phyloP scores from a whole-genome alignment of 352 stramenopile genomes.

The Phytophthora uliginosa region DNA sequence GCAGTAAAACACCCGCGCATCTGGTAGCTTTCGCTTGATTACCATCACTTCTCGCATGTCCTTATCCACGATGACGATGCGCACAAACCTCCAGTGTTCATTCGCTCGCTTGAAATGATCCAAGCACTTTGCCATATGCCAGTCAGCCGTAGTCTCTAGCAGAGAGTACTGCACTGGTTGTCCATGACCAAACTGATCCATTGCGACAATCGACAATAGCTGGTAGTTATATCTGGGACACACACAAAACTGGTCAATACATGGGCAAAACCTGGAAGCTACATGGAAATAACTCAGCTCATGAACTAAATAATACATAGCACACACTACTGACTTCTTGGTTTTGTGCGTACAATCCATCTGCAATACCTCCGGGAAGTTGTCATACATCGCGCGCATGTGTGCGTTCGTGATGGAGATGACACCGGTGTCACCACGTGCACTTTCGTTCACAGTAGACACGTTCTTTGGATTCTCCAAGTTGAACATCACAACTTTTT shows the following conservation, averaged over 20 bases:
- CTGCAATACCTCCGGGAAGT: slow-evolving; percentile 13
- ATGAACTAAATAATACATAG: neutral
- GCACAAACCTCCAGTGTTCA: slow-evolving; percentile 8
- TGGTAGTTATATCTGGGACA: slow-evolving; percentile 15
- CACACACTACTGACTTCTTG: slow-evolving; percentile 7
- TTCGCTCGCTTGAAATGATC: slow-evolving; percentile 13
- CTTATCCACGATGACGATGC: slow-evolving; percentile 4
- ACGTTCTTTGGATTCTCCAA: slow-evolving; percentile 2
- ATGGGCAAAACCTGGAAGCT: neutral
- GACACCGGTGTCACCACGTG: slow-evolving; percentile 11
- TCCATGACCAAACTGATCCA: slow-evolving; percentile 14
- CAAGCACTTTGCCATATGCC: slow-evolving; percentile 8
- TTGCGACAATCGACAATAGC: neutral
- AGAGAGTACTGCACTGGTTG: slow-evolving; percentile 19
- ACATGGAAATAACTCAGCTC: neutral
- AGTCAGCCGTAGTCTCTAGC: slow-evolving; percentile 5
- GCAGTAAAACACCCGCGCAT: neutral
- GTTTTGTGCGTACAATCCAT: slow-evolving; percentile 6
- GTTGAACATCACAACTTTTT: slow-evolving; percentile 19
- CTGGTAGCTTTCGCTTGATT: neutral
- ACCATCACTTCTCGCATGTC: slow-evolving; percentile 1
- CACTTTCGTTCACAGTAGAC: slow-evolving; percentile 9
- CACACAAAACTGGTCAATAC: slow-evolving; percentile 10
- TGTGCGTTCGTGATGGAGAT: slow-evolving; percentile 3
- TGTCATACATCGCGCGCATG: slow-evolving; percentile 8